A percentile compares a stretch with the other conserved stretches of the same genome.
These are phyloP conservation scores for Fragaria iinumae DNA, from an alignment of 306 rosid genomes.

Conservation along the genomic window DNA sequence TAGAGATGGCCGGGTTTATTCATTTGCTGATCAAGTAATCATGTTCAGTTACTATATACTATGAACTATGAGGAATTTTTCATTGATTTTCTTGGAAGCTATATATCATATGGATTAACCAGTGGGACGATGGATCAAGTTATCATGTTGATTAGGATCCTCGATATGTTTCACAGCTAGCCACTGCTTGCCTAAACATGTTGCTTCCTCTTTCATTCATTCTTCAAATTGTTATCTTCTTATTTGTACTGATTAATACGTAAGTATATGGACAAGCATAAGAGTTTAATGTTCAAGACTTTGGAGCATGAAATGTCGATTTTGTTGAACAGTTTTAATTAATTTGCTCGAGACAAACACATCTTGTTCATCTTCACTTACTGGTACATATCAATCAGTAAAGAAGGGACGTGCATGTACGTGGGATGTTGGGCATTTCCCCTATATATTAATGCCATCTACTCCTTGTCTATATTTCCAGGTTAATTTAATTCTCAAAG, in stretches of 20 bases:
- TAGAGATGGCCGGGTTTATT: background rate
- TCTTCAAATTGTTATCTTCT: constrained; percentile 42
- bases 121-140: background rate
- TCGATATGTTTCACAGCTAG: background rate
- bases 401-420: constrained; percentile 29
- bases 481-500: constrained; percentile 18
- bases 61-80: background rate
- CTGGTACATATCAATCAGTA: background rate
- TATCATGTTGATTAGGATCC: constrained; percentile 41
- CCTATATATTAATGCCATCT: constrained; percentile 26
- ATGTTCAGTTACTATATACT: background rate
- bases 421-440: constrained; percentile 50
- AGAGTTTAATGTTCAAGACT: constrained; percentile 21
- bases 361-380: constrained; percentile 40
- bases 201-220: constrained; percentile 5
- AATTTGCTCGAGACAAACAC: constrained; percentile 56
- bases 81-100: background rate
- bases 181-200: constrained; percentile 4
- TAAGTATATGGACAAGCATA: constrained; percentile 49
- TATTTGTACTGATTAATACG: constrained; percentile 28
- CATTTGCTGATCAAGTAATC: background rate
- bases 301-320: constrained; percentile 38
- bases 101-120: background rate
- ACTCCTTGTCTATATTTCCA: constrained; percentile 48
- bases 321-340: constrained; percentile 21